Conservation (phyloP, 257 asterid species). For the Nyctanthes arbortristis region DNA sequence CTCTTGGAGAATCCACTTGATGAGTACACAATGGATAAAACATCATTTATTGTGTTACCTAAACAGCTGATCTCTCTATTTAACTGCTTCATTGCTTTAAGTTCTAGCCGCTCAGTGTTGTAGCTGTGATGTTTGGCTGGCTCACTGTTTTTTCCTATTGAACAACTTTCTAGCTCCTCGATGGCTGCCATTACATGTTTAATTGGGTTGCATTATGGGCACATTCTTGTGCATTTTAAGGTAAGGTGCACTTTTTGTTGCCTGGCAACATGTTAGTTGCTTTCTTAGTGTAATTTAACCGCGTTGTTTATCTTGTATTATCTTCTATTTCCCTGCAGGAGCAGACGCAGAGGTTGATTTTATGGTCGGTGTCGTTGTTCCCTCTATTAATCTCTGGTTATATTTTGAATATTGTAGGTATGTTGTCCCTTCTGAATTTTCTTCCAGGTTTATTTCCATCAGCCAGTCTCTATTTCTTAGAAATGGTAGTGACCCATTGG, state of each 20-base stretch:
- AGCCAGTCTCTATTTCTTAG: neutral
- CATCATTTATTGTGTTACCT: neutral
- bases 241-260: constrained; percentile 37
- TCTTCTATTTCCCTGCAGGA: constrained; percentile 43
- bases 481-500: constrained; percentile 12
- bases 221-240: constrained; percentile 73
- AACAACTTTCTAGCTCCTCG: constrained; percentile 58
- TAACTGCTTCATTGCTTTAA: neutral
- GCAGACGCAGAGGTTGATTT: constrained; percentile 49
- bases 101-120: constrained; percentile 17
- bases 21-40: neutral
- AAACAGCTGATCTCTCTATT: neutral
- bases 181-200: constrained; percentile 90
- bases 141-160: constrained; percentile 27
- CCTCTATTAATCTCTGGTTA: constrained; percentile 58
- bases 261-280: constrained; percentile 22
- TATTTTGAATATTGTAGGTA: constrained; percentile 55
- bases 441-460: constrained; percentile 12
- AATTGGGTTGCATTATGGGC: constrained; percentile 83
- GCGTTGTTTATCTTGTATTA: constrained; percentile 8
- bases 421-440: constrained; percentile 2
- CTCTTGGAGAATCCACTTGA: neutral
- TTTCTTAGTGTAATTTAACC: constrained; percentile 8
- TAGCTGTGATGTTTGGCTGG: constrained; percentile 9
- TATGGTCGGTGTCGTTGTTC: constrained; percentile 69